Evolutionary conservation across 176 grass and related monocot species (phyloP).

Genomic region (Panicum miliaceum): DNA sequence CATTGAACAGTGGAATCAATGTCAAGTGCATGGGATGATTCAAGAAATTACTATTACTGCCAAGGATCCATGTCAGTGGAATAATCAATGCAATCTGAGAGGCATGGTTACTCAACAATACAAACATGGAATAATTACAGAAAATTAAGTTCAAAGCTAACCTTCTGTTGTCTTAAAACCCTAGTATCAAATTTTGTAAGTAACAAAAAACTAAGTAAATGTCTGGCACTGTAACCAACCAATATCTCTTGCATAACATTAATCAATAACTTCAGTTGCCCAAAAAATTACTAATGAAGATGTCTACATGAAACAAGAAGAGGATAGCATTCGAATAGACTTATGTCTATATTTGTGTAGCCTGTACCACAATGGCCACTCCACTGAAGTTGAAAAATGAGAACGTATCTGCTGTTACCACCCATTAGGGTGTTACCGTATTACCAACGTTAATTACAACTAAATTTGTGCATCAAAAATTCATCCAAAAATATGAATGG

Average conservation of each 20-base stretch:
- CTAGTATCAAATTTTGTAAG: not conserved
- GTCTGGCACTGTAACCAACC: not conserved
- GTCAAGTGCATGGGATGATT: not conserved
- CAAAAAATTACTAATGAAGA: not conserved
- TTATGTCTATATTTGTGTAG: not conserved
- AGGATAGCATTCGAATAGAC: not conserved
- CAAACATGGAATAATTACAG: not conserved
- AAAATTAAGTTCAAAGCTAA: not conserved
- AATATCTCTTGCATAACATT: not conserved
- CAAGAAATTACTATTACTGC: conserved; percentile 11
- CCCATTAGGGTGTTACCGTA: no score
- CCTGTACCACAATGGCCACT: not conserved
- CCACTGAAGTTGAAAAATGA: conserved; percentile 12
- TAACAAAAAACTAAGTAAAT: not conserved
- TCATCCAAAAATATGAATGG: no score
- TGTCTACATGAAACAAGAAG: not conserved
- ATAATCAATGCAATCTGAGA: not conserved
- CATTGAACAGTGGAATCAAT: not conserved
- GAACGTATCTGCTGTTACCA: no score
- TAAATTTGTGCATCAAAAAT: no score
- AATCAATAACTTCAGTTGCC: conserved; percentile 8
- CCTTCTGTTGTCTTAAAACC: not conserved
- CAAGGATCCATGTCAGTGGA: not conserved
- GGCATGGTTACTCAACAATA: not conserved
- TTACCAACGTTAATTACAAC: no score